Conservation (phyloP, 345 rosid species). For the Rhodamnia rubescens region DNA sequence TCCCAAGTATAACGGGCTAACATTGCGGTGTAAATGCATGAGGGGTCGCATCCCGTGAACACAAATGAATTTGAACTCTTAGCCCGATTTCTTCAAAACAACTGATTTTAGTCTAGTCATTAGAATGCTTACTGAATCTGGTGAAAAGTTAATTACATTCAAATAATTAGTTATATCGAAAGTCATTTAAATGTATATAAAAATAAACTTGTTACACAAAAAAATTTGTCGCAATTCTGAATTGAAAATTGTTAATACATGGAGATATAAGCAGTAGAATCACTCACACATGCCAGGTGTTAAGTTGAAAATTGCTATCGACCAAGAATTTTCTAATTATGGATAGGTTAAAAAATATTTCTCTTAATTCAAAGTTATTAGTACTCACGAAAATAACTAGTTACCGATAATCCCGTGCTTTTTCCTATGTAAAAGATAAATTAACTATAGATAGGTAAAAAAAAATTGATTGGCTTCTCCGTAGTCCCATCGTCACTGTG, state of each 20-base stretch:
- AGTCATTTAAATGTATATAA: background rate
- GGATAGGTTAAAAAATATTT: background rate
- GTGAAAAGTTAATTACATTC: background rate
- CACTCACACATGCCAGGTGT: too few species aligned
- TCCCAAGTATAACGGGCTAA: background rate
- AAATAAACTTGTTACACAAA: background rate
- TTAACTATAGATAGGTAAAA: background rate
- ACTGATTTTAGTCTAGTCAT: background rate
- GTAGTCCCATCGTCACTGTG: background rate
- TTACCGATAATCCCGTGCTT: background rate
- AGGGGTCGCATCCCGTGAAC: background rate
- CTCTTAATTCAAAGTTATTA: background rate
- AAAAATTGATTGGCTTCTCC: background rate
- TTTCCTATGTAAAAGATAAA: background rate
- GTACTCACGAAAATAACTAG: background rate
- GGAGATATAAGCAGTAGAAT: background rate
- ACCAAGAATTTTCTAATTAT: too few species aligned
- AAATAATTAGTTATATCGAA: background rate
- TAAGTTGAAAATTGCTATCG: too few species aligned
- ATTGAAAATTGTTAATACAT: too few species aligned
- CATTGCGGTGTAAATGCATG: background rate
- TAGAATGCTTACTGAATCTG: background rate
- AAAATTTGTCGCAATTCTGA: too few species aligned
- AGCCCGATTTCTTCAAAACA: background rate
- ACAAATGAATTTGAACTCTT: background rate